Conservation (phyloP, 2,329 filamentous ascomycete species). For the Diaporthe citriasiana region DNA sequence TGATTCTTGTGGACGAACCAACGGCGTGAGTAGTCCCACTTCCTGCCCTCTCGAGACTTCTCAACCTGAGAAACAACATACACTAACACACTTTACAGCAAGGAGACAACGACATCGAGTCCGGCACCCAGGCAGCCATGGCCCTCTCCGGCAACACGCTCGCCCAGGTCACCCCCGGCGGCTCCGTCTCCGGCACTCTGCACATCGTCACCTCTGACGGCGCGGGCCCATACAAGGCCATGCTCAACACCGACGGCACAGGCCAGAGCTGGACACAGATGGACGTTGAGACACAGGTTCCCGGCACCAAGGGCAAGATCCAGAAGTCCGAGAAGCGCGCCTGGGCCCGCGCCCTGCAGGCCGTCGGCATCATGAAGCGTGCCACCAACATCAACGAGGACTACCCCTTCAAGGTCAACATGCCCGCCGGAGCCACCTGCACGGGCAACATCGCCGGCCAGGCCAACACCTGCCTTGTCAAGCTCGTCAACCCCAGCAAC, state of each 20-base stretch:
- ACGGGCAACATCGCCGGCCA: conserved; percentile 46
- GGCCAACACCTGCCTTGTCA: conserved; percentile 49
- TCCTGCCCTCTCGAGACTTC: neutral
- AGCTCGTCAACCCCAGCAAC: conserved; percentile 48
- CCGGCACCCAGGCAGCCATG: conserved; percentile 51
- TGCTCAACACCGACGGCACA: conserved; percentile 55
- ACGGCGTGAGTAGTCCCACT: conserved; percentile 35
- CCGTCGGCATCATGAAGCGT: conserved; percentile 42
- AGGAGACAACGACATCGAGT: conserved; percentile 54
- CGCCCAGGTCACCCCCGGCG: conserved; percentile 55
- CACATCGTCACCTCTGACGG: conserved; percentile 60
- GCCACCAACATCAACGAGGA: conserved; percentile 45
- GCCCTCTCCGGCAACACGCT: conserved; percentile 54
- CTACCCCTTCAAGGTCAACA: conserved; percentile 47
- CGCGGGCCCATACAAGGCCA: conserved; percentile 55
- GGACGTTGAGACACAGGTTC: conserved; percentile 52
- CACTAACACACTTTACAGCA: neutral
- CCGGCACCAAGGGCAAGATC: conserved; percentile 54
- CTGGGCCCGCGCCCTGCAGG: conserved; percentile 40
- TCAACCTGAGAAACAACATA: neutral
- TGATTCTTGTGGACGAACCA: conserved; percentile 57
- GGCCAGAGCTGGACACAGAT: conserved; percentile 52
- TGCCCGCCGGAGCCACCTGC: conserved; percentile 49
- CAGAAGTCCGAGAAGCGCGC: conserved; percentile 44
- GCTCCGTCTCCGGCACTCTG: conserved; percentile 53